Evolutionary conservation across 2,329 filamentous ascomycete genomes (phyloP).

Genomic region (Beauveria brongniartii): DNA sequence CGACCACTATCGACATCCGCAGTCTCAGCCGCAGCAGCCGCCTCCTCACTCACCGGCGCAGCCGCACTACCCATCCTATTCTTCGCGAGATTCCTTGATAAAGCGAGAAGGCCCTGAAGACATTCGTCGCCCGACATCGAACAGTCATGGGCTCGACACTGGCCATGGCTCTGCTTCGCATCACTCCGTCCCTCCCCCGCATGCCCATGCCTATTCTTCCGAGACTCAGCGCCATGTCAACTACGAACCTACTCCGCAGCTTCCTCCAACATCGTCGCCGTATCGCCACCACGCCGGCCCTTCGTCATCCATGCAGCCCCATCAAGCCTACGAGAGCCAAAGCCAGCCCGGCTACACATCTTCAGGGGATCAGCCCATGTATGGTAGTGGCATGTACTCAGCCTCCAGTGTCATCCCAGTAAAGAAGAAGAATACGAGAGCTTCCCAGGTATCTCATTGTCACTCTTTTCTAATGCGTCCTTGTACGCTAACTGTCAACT

Average conservation of each 20-base stretch:
- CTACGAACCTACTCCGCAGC: slow-evolving; percentile 40
- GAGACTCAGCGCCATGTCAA: slow-evolving; percentile 46
- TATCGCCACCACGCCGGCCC: slow-evolving; percentile 35
- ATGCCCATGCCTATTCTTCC: slow-evolving; percentile 26
- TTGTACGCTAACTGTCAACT: neutral
- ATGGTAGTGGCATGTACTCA: slow-evolving; percentile 33
- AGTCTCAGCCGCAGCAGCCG: slow-evolving; percentile 17
- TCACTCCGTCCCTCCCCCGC: slow-evolving; percentile 20
- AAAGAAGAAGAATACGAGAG: slow-evolving; percentile 57
- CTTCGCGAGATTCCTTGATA: slow-evolving; percentile 43
- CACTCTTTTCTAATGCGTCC: neutral
- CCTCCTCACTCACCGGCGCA: slow-evolving; percentile 37
- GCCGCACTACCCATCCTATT: slow-evolving; percentile 35
- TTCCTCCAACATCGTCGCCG: slow-evolving; percentile 36
- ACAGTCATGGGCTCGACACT: slow-evolving; percentile 33
- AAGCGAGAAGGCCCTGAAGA: slow-evolving; percentile 49
- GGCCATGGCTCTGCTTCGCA: slow-evolving; percentile 24
- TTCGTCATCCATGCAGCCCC: slow-evolving; percentile 31
- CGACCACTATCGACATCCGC: slow-evolving; percentile 36
- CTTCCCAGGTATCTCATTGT: slow-evolving; percentile 45
- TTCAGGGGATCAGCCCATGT: slow-evolving; percentile 27
- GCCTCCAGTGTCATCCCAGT: slow-evolving; percentile 27
- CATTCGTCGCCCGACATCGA: slow-evolving; percentile 44
- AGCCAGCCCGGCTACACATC: slow-evolving; percentile 23
- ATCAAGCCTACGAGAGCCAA: slow-evolving; percentile 30